Evolutionary conservation across 495 filamentous ascomycete species (phyloP), one percentile per base, ranked within the genome.

Genomic region (Hyaloscypha variabilis): DNA sequence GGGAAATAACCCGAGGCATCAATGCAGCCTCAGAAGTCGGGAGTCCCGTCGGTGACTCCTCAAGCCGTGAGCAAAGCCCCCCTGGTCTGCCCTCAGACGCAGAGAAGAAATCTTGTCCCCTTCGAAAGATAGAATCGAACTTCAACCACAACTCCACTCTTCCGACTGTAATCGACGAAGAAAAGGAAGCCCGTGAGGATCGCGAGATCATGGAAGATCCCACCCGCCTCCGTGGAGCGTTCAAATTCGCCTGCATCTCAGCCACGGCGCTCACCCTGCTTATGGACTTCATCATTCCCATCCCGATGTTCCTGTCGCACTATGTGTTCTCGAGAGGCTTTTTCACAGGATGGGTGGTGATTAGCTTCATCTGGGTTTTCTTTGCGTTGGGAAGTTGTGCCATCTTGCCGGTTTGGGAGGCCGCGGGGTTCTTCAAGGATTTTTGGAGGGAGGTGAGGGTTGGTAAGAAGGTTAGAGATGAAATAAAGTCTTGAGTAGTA

Each of bases 1-100:
- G 63, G 19, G 67, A 72, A 31, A 67, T 74, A 13, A 69, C 71
- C 28, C 66, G 70, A 14, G 64, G 67, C 29, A 74, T 72, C 42
- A 77, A 73, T 13, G 67, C 10, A 50, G 29, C 5, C 11, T 24
- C 25, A 51, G 5, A 26, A 58, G 26, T 23, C 19, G 17, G 25
- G 51, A 30, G n/a, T 13, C 54, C 42, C 42, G 6, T 19, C 39
- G 11, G 11, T 17, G 39, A 46, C 39, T 46, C 39, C 39, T 46
- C 39, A 19, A 46, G 39, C 39, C 39, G 13, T 11, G 39, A 46
- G 39, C 39, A 46, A 19, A 46, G 39, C 17, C 39, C 39, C 4
- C 13, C 39, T 46, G 8, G 39, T 19, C 39, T 46, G 4, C 39
- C 17, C 10, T 4, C 6, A 11, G 39, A 46, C 39, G 13, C 31